A percentile compares a stretch with the other conserved stretches of the same genome.
Conservation (phyloP, 2,329 filamentous ascomycete species). For the Botrytis tulipae region DNA sequence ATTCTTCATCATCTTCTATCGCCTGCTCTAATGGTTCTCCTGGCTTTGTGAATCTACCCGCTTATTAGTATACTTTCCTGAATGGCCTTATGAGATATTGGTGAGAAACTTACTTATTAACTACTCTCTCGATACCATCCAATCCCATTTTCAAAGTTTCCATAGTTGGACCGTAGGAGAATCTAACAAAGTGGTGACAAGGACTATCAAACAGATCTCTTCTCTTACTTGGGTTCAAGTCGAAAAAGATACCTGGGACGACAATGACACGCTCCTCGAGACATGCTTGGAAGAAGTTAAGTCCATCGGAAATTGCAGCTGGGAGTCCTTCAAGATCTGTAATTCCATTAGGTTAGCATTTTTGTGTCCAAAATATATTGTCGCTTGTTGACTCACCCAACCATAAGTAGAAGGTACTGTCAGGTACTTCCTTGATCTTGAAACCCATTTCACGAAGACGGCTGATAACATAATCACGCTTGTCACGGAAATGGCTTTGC, state of each 20-base stretch:
- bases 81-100: no score
- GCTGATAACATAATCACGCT: constrained; percentile 85
- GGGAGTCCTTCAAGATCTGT: constrained; percentile 65
- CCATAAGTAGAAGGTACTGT: constrained; percentile 95
- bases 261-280: constrained; percentile 94
- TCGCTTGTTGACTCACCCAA: constrained; percentile 38
- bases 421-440: constrained; percentile 76
- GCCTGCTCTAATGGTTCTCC: constrained; percentile 15
- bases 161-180: constrained; percentile 82
- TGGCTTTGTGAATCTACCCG: constrained; percentile 3
- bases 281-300: constrained; percentile 97
- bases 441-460: constrained; percentile 86
- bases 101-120: constrained; percentile 57
- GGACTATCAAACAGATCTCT: constrained; percentile 91
- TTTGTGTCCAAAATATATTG: neutral
- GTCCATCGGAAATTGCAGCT: constrained; percentile 79
- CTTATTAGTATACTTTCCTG: neutral
- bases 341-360: neutral
- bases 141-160: constrained; percentile 74
- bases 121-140: constrained; percentile 79
- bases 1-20: neutral
- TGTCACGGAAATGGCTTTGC: constrained; percentile 83
- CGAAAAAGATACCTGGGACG: constrained; percentile 97
- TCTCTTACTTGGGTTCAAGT: constrained; percentile 85
- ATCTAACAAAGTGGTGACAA: constrained; percentile 86